Base-by-base conservation (phyloP, 1,139 yeast species). In the Debaryomyces sp. region DNA sequence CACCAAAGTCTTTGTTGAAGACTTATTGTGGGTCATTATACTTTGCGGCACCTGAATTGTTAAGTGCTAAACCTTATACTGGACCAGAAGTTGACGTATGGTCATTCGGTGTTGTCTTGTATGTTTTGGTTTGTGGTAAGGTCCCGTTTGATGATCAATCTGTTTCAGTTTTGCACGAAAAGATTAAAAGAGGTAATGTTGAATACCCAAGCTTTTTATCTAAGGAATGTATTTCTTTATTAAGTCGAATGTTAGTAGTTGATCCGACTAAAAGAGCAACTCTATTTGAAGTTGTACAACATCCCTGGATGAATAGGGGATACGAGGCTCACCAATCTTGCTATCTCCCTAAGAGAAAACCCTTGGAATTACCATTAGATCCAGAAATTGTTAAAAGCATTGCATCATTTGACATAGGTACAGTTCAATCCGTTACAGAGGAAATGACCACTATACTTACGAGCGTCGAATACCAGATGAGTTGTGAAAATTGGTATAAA, bases 1-100 rank as follows among this genome's bases (percentile, higher is more conserved):
- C 92, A 37, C 84, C 86, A 22, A 81, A 81, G 52, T 76, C 84
- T 43, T 75, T 90, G 47, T 80, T 95, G 59, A 90, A 89, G 62
- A 95, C 99, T 0, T 95, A 90, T 65, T 95, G 99, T 76, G 99
- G 99, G 1, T 91, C 98, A 1, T 77, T 95, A 47, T 95, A 95
- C 67, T 95, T 94, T 78, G 99, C 99, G 0, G 99, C 99, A 0
- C 99, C 99, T 0, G 99, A 95, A 66, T 77, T 95, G 56, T 76
- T 95, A 50, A 87, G 89, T 52, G 99, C 98, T 0, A 84, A 85
- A 55, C 97, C 97, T 0, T 95, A 95, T 61, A 76, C 82, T 32
- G 99, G 99, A 0, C 99, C 99, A 0, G 99, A 95, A 66, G 97
- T 95, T 44, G 99, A 94, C 64, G 87, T 94, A 26, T 94, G 99